A percentile compares a stretch with the other conserved stretches of the same genome.
These are phyloP conservation scores for Sporisorium sorghi DNA, from an alignment of 1,284 basidiomycete species.

Conservation along the genomic window DNA sequence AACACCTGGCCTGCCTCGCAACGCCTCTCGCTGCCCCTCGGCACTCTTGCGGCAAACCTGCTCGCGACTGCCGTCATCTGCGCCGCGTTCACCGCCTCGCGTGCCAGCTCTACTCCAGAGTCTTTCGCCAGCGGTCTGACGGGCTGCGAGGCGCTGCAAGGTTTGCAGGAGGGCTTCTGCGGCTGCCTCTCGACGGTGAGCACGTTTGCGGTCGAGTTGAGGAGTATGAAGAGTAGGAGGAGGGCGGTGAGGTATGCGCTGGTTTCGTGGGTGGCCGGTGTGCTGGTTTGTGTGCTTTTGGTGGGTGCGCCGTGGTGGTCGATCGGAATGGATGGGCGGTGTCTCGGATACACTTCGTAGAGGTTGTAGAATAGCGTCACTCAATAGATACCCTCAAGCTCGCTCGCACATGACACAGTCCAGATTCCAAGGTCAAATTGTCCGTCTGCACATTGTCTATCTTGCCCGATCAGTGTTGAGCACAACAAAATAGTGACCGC, in stretches of 20 bases:
- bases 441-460: not conserved
- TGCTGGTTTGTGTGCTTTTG: conserved; percentile 59
- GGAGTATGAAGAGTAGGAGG: conserved; percentile 72
- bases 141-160: conserved; percentile 58
- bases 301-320: conserved; percentile 64
- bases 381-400: conserved; percentile 2
- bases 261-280: conserved; percentile 50
- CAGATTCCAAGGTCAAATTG: not conserved
- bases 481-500: not conserved
- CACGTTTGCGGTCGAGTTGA: conserved; percentile 87
- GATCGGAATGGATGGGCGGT: conserved; percentile 57
- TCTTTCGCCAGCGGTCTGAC: conserved; percentile 25
- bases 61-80: conserved; percentile 72
- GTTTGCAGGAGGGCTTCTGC: conserved; percentile 88
- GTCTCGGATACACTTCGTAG: conserved; percentile 34
- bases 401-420: not conserved
- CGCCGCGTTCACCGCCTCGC: conserved; percentile 50
- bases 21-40: conserved; percentile 74
- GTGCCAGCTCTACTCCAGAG: conserved; percentile 21
- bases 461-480: not conserved
- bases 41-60: conserved; percentile 88
- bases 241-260: conserved; percentile 58
- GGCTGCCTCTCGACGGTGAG: conserved; percentile 94
- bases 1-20: conserved; percentile 79
- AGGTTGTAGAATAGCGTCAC: not conserved